These are phyloP conservation scores for Trichoderma aggressivum DNA, from an alignment of 2,329 filamentous ascomycete species.

Conservation along the genomic window DNA sequence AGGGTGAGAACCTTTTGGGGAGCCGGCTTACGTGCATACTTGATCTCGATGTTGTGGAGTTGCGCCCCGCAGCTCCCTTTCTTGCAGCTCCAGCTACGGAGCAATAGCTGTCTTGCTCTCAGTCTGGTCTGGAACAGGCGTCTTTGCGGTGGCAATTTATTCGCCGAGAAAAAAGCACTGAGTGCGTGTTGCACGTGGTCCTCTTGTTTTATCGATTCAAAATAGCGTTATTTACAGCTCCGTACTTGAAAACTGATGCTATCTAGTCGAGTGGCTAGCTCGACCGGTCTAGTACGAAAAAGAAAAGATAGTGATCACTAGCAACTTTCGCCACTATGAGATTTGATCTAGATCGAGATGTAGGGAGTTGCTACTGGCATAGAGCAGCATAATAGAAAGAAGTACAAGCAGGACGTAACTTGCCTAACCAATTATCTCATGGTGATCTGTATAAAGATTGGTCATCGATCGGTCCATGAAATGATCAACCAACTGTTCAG, in stretches of 20 bases:
- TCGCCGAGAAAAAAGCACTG: background rate
- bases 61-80: background rate
- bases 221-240: background rate
- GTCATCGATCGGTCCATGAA: background rate
- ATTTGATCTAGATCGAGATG: background rate
- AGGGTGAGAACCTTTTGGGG: background rate
- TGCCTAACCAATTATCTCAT: background rate
- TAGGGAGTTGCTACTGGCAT: background rate
- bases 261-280: background rate
- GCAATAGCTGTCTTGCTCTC: background rate
- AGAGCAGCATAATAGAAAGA: background rate
- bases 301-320: background rate
- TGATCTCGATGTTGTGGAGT: background rate
- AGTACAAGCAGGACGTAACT: background rate
- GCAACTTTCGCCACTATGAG: background rate
- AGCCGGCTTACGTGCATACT: background rate
- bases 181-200: background rate
- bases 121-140: background rate
- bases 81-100: background rate
- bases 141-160: background rate
- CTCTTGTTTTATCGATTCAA: background rate
- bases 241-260: background rate
- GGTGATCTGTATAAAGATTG: background rate
- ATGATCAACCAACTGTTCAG: background rate
- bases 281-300: background rate